These are phyloP conservation scores for grape (Vitis vinifera) DNA, from an alignment of 164 flowering plant genomes.

Conservation along the genomic window DNA sequence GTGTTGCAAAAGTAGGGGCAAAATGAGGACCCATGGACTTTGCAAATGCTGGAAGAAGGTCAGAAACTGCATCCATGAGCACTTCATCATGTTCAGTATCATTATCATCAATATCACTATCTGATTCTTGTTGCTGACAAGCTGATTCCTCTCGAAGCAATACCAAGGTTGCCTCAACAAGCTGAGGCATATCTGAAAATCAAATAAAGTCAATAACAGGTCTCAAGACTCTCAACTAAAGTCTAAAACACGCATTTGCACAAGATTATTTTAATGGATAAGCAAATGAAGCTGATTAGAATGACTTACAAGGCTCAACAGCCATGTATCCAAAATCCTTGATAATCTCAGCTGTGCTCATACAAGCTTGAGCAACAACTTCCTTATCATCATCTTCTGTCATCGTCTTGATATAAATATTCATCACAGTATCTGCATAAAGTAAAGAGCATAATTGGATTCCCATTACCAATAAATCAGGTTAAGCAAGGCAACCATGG, in stretches of 20 bases:
- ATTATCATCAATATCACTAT: slow-evolving; percentile 74
- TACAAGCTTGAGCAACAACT: slow-evolving; percentile 97
- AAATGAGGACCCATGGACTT: slow-evolving; percentile 91
- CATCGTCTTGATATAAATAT: slow-evolving; percentile 79
- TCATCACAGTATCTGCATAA: slow-evolving; percentile 68
- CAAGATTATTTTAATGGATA: slow-evolving; percentile 7
- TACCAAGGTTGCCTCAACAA: slow-evolving; percentile 75
- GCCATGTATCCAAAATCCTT: slow-evolving; percentile 73
- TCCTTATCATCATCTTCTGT: slow-evolving; percentile 96
- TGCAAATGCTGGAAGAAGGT: slow-evolving; percentile 95
- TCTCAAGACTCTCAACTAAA: background rate
- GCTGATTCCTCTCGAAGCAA: slow-evolving; percentile 79
- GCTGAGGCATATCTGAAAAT: slow-evolving; percentile 64
- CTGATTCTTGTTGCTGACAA: slow-evolving; percentile 85
- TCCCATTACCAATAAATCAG: background rate
- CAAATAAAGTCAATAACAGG: background rate
- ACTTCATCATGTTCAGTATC: slow-evolving; percentile 88
- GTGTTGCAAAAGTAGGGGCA: slow-evolving; percentile 71
- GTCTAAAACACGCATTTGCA: background rate
- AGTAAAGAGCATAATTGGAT: slow-evolving; percentile 14
- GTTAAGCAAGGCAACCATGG: background rate
- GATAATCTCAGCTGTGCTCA: slow-evolving; percentile 64
- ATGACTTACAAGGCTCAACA: slow-evolving; percentile 70
- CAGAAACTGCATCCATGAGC: slow-evolving; percentile 98
- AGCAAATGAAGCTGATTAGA: background rate